These are phyloP conservation scores for Penicillium daleae DNA, from an alignment of 495 filamentous ascomycete species.

Conservation along the genomic window DNA sequence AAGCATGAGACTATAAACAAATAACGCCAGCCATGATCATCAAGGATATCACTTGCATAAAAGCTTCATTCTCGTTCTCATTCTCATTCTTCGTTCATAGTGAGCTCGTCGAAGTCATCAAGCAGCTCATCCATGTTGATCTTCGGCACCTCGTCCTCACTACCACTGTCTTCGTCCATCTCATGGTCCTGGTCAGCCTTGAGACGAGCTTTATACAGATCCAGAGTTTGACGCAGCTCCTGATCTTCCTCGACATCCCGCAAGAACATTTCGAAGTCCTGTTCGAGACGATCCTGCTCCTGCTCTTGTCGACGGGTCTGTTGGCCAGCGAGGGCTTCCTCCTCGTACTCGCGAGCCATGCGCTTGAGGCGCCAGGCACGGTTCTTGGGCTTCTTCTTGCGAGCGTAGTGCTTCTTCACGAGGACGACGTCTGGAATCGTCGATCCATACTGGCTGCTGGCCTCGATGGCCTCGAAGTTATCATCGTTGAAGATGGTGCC, in stretches of 20 bases:
- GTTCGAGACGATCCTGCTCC: slow-evolving; percentile 81
- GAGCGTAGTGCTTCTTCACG: slow-evolving; percentile 93
- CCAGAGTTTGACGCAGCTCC: slow-evolving; percentile 80
- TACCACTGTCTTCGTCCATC: slow-evolving; percentile 64
- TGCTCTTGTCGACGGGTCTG: slow-evolving; percentile 61
- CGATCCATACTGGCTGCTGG: slow-evolving; percentile 66
- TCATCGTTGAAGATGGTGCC: slow-evolving; percentile 91
- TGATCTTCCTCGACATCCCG: slow-evolving; percentile 94
- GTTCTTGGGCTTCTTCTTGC: slow-evolving; percentile 82
- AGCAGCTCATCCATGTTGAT: slow-evolving; percentile 83
- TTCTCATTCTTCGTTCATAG: slow-evolving; percentile 56
- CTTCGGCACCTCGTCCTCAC: slow-evolving; percentile 72
- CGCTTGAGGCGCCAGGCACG: slow-evolving; percentile 93
- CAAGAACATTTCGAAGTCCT: slow-evolving; percentile 96
- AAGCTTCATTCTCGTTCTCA: slow-evolving; percentile 7
- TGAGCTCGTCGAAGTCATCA: slow-evolving; percentile 86
- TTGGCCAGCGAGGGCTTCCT: slow-evolving; percentile 50
- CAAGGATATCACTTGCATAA: slow-evolving; percentile 32
- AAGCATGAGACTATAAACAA: slow-evolving; percentile 14
- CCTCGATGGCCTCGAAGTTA: slow-evolving; percentile 77
- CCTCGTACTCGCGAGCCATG: slow-evolving; percentile 84
- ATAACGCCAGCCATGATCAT: slow-evolving; percentile 39
- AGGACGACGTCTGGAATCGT: slow-evolving; percentile 90
- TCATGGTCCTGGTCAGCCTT: slow-evolving; percentile 53
- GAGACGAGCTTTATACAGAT: slow-evolving; percentile 76